These are phyloP conservation scores for Mollisiaceae sp. DNA, from an alignment of 2,329 filamentous ascomycete species.

Conservation along the genomic window DNA sequence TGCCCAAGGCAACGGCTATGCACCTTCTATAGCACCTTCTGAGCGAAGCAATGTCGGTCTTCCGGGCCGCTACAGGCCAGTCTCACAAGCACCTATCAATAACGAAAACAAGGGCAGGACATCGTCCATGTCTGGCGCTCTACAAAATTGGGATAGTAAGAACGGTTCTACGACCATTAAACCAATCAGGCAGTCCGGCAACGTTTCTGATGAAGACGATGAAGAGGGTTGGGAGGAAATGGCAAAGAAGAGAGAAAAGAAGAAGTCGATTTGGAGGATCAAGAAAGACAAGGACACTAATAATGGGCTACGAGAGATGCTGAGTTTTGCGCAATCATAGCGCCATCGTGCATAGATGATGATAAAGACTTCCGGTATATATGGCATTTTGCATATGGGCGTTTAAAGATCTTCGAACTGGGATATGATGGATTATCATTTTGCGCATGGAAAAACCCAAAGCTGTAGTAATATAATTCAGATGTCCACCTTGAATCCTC, in stretches of 20 bases:
- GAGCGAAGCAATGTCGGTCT: conserved; percentile 94
- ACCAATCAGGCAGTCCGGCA: conserved; percentile 47
- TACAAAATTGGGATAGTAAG: conserved; percentile 40
- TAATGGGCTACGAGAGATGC: conserved; percentile 41
- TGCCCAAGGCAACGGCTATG: conserved; percentile 63
- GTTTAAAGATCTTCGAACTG: conserved; percentile 36
- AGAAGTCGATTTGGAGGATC: conserved; percentile 66
- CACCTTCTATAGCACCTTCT: conserved; percentile 91
- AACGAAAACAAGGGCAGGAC: conserved; percentile 42
- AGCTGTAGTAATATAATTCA: conserved; percentile 34
- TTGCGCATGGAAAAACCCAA: conserved; percentile 10
- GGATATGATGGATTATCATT: conserved; percentile 24
- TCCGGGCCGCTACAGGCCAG: conserved; percentile 87
- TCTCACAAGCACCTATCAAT: conserved; percentile 65
- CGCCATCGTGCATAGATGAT: conserved; percentile 26
- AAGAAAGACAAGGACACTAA: conserved; percentile 59
- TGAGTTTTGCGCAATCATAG: conserved; percentile 30
- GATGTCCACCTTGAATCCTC: background rate
- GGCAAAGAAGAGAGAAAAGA: conserved; percentile 72
- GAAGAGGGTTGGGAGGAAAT: conserved; percentile 74
- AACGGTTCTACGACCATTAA: conserved; percentile 50
- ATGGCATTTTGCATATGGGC: conserved; percentile 35
- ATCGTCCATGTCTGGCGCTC: conserved; percentile 40
- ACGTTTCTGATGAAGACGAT: conserved; percentile 63
- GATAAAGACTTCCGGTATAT: conserved; percentile 12